phyloP scores from a whole-genome alignment of 2,329 filamentous ascomycete species.

The Rasamsonia emersonii region DNA sequence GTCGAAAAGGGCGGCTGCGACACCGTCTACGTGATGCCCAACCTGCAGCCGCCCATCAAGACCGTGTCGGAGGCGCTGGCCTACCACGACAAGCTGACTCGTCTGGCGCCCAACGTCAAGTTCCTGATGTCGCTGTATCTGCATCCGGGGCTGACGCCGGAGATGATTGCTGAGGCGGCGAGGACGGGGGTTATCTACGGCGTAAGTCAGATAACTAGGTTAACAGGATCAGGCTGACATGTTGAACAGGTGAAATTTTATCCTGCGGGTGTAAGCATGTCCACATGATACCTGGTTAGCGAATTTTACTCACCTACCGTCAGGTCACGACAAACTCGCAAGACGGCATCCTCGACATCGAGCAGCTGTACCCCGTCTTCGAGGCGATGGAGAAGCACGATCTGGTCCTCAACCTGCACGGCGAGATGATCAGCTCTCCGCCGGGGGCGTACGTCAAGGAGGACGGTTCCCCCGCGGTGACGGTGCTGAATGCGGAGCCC shows the following conservation, averaged over 20 bases:
- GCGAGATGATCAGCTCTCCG: slow-evolving; percentile 51
- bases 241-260: slow-evolving; percentile 47
- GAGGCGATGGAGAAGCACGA: slow-evolving; percentile 79
- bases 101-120: slow-evolving; percentile 53
- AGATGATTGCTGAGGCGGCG: slow-evolving; percentile 64
- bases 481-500: slow-evolving; percentile 61
- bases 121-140: slow-evolving; percentile 69
- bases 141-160: slow-evolving; percentile 56
- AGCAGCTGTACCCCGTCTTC: slow-evolving; percentile 54
- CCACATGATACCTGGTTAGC: background rate
- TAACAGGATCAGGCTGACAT: slow-evolving; percentile 19
- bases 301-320: background rate
- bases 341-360: slow-evolving; percentile 37
- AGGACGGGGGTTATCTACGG: slow-evolving; percentile 58
- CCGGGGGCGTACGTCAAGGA: slow-evolving; percentile 41
- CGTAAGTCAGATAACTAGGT: slow-evolving; percentile 32
- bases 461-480: slow-evolving; percentile 31
- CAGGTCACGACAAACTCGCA: slow-evolving; percentile 49
- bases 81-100: slow-evolving; percentile 54
- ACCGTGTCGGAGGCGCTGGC: slow-evolving; percentile 55
- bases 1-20: slow-evolving; percentile 57
- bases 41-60: slow-evolving; percentile 56
- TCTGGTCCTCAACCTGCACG: slow-evolving; percentile 87
- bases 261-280: slow-evolving; percentile 26
- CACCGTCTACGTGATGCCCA: slow-evolving; percentile 54